Evolutionary conservation across 2,329 filamentous ascomycete genomes (phyloP), one percentile per base, ranked within the genome.

Genomic region (Trichoderma sp.): DNA sequence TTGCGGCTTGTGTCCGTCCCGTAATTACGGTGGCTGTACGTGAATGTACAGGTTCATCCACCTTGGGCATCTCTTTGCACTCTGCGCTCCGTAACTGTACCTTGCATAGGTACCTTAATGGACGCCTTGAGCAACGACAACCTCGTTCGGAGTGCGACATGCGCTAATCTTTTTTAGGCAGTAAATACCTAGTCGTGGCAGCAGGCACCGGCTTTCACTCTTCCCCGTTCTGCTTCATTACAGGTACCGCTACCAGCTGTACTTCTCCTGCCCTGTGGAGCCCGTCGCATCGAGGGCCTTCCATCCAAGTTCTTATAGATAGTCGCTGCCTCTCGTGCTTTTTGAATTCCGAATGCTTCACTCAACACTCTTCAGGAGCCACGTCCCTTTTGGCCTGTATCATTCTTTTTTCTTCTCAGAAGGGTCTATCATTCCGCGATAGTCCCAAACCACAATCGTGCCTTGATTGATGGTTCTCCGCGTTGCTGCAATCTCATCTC

Each of bases 161-260:
- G n/a, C 12, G 48, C 39, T 54, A 62, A 44, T 24, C 17, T 19
- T 9, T 17, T 47, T 45, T 28, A 5, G 59, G 59, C 34, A 55
- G 12, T 63, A 43, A 9, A 26, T 12, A n/a, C n/a, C n/a, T n/a
- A 7, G 45, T 52, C 28, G 58, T 52, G 58, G 34, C 58, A 61
- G 43, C 57, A 60, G 47, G 34, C 58, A 61, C 50, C 59, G 59
- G 59, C 59, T 63, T 63, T 62, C 48, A 52, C 59, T 30, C 48
- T 45, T 62, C 44, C 59, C 59, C 48, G 24, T 15, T 26, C 59
- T 52, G 48, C 48, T 54, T 58, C 26, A 57, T 58, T 48, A 51
- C 24, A 19, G 45, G 44, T 57, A 10, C 55, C 55, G 19, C 52
- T 57, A 30, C 19, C 15, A 41, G 39, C 17, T n/a, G 7, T 3